Evolutionary conservation across 371 early-diverging fungal species (phyloP).

Genomic region (Rhizopus stolonifer): DNA sequence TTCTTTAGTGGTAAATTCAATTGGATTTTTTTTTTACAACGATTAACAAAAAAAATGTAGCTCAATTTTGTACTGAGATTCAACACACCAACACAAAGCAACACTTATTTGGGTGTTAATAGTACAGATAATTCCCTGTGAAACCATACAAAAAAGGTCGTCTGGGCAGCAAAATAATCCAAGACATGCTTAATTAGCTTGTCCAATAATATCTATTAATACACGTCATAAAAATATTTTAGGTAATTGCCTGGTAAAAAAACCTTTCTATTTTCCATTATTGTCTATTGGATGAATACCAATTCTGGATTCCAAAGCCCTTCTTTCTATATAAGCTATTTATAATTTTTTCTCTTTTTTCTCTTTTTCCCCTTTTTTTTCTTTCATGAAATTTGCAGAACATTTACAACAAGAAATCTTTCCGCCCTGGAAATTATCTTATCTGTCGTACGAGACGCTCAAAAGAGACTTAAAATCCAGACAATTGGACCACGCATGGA

Average conservation of each 20-base stretch:
- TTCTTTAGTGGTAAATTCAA: constrained; percentile 80
- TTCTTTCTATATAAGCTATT: too few species aligned
- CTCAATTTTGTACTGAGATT: constrained; percentile 29
- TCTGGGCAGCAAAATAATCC: too few species aligned
- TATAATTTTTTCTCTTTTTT: constrained; percentile 1
- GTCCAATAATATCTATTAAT: too few species aligned
- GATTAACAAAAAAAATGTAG: background rate
- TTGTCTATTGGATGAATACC: too few species aligned
- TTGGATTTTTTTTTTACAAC: constrained; percentile 38
- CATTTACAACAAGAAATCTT: constrained; percentile 30
- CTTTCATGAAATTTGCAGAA: constrained; percentile 33
- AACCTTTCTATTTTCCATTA: too few species aligned
- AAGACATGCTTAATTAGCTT: too few species aligned
- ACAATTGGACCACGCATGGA: constrained; percentile 40
- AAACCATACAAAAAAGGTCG: too few species aligned
- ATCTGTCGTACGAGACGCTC: constrained; percentile 23
- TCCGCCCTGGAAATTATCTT: constrained; percentile 29
- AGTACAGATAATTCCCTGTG: constrained; percentile 2
- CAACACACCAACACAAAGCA: constrained; percentile 4
- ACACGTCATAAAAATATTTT: too few species aligned
- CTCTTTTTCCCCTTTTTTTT: constrained; percentile 5
- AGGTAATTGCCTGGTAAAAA: too few species aligned
- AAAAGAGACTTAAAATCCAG: constrained; percentile 21
- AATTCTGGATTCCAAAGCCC: too few species aligned
- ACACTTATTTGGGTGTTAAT: constrained; percentile 16